Conservation (phyloP, 345 rosid genomes). For the Euphorbia pulcherrima region DNA sequence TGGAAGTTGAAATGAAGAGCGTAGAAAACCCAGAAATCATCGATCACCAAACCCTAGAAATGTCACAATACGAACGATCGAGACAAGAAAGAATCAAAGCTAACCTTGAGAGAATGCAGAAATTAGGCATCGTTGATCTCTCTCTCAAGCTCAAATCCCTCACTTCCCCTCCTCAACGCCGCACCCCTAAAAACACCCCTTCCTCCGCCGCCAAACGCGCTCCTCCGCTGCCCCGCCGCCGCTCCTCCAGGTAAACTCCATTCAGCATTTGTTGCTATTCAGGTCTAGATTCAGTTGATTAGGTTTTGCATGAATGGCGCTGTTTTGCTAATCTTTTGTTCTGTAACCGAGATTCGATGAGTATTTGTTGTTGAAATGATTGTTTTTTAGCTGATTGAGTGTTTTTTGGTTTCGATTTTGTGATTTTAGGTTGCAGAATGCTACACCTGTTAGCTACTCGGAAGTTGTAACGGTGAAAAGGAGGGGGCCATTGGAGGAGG, state of each 20-base stretch:
- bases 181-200: conserved; percentile 15
- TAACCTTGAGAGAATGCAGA: conserved; percentile 66
- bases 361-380: too few relatives aligned
- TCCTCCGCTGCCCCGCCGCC: conserved; percentile 40
- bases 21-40: conserved; percentile 12
- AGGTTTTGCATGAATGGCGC: background rate
- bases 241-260: conserved; percentile 62
- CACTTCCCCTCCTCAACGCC: conserved; percentile 26
- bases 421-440: conserved; percentile 57
- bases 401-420: background rate
- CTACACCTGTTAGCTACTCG: conserved; percentile 49
- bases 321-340: too few relatives aligned
- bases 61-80: conserved; percentile 62
- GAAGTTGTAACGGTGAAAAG: conserved; percentile 42
- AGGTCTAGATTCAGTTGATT: background rate
- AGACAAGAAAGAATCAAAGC: conserved; percentile 78
- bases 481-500: conserved; percentile 22
- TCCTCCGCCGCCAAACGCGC: conserved; percentile 13
- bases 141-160: conserved; percentile 51
- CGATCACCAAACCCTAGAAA: conserved; percentile 23
- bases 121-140: conserved; percentile 66
- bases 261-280: background rate
- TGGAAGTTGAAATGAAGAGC: conserved; percentile 7
- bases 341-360: background rate
- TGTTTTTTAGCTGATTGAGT: background rate